These are phyloP conservation scores for Nephelium lappaceum DNA, from an alignment of 345 rosid genomes.

Conservation along the genomic window DNA sequence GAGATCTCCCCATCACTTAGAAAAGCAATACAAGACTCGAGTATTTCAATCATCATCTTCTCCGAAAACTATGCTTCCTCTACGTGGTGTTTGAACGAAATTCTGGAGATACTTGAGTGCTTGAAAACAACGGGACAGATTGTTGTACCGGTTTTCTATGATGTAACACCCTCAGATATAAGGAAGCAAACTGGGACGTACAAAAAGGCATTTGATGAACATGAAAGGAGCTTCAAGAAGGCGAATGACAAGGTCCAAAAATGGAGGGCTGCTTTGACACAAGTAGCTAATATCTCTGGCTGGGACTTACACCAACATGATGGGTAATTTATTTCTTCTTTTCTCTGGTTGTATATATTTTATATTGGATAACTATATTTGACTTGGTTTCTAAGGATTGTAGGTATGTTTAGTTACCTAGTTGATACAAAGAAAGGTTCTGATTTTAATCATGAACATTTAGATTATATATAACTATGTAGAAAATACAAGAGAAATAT, in stretches of 20 bases:
- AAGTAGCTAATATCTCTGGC: not conserved
- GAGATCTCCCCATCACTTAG: not conserved
- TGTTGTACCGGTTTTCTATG: not conserved
- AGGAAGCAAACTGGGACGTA: not conserved
- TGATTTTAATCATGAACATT: too few species aligned
- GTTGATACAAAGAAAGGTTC: not conserved
- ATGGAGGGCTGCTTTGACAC: not conserved
- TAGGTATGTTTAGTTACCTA: not conserved
- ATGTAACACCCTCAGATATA: not conserved
- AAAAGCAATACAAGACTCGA: not conserved
- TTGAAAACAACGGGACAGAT: not conserved
- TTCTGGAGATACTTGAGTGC: not conserved
- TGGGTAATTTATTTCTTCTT: not conserved
- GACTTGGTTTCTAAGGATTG: too few species aligned
- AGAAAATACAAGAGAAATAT: too few species aligned
- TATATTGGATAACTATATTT: too few species aligned
- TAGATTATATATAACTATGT: too few species aligned
- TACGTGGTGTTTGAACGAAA: slow-evolving; percentile 4
- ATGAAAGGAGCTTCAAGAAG: not conserved
- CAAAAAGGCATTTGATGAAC: not conserved
- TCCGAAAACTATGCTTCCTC: not conserved
- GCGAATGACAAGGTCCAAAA: not conserved
- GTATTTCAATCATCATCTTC: too few species aligned
- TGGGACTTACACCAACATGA: not conserved
- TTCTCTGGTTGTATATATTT: not conserved